Evolutionary conservation across 2,329 filamentous ascomycete species (phyloP).

Genomic region (Pestalotiopsis sp.): DNA sequence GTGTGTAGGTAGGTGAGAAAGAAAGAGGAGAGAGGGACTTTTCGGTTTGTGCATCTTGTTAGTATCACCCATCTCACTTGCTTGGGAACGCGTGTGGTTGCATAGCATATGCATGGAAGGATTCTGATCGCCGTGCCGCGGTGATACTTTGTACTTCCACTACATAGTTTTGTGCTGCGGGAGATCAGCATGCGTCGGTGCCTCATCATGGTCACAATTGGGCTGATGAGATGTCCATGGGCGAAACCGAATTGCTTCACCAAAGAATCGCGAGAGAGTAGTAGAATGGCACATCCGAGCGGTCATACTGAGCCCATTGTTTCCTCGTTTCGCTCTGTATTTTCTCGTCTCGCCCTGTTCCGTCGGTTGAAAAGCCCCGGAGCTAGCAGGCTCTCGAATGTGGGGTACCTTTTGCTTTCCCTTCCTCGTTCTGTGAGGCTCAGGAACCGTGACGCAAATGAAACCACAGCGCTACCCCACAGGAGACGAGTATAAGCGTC

Average conservation of each 20-base stretch:
- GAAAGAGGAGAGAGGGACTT: not conserved
- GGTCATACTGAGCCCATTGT: too few relatives aligned
- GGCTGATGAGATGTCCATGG: too few relatives aligned
- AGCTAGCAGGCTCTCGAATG: not conserved
- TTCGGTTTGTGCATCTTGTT: not conserved
- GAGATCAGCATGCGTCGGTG: too few relatives aligned
- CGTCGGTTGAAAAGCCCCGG: not conserved
- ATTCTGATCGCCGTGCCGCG: not conserved
- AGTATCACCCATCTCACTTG: too few relatives aligned
- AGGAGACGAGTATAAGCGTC: slow-evolving; percentile 1
- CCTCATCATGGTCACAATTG: too few relatives aligned
- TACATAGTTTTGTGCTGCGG: not conserved
- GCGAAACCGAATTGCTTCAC: too few relatives aligned
- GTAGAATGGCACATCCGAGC: too few relatives aligned
- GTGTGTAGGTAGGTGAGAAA: not conserved
- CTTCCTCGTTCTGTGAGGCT: not conserved
- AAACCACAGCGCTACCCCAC: slow-evolving; percentile 6
- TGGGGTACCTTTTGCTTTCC: not conserved
- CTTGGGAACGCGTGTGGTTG: not conserved
- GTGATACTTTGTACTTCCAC: not conserved
- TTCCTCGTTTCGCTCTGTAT: not conserved
- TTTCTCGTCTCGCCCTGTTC: not conserved
- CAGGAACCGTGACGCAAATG: slow-evolving; percentile 4
- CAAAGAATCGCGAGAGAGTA: too few relatives aligned
- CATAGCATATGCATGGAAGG: not conserved